Evolutionary conservation across 164 flowering plant species (phyloP).

Genomic region (Amborella trichopoda): DNA sequence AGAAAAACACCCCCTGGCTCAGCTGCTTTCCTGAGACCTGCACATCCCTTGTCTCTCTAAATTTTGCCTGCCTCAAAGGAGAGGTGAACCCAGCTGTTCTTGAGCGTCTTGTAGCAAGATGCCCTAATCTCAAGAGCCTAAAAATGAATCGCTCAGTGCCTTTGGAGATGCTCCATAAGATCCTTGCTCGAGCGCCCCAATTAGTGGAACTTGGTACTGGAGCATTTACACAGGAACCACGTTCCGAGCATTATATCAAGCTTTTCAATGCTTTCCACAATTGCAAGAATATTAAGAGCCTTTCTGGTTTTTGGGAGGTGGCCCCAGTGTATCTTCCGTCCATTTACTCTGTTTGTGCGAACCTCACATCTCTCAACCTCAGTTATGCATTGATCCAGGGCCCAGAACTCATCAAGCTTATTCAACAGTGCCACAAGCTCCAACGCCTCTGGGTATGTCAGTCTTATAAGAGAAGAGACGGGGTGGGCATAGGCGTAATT

Average conservation of each 20-base stretch:
- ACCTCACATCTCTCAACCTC: slow-evolving; percentile 62
- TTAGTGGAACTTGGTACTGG: slow-evolving; percentile 65
- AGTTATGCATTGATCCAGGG: slow-evolving; percentile 62
- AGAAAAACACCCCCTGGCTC: slow-evolving; percentile 69
- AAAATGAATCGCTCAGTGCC: slow-evolving; percentile 60
- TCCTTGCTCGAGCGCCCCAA: slow-evolving; percentile 59
- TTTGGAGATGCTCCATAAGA: slow-evolving; percentile 38
- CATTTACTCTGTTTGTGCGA: slow-evolving; percentile 43
- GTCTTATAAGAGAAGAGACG: too few species aligned
- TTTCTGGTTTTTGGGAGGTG: slow-evolving; percentile 80
- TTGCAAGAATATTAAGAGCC: slow-evolving; percentile 47
- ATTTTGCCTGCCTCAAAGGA: slow-evolving; percentile 77
- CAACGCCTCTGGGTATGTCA: slow-evolving; percentile 80
- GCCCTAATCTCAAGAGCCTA: slow-evolving; percentile 54
- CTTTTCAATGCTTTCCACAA: slow-evolving; percentile 23
- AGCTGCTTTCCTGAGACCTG: slow-evolving; percentile 66
- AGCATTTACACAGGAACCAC: slow-evolving; percentile 35
- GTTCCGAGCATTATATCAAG: slow-evolving; percentile 29
- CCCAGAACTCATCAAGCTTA: slow-evolving; percentile 39
- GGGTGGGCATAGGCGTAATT: too few species aligned
- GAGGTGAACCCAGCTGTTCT: slow-evolving; percentile 56
- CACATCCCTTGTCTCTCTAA: slow-evolving; percentile 65
- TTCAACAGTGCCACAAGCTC: slow-evolving; percentile 50
- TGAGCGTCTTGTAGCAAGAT: slow-evolving; percentile 74
- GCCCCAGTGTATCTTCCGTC: slow-evolving; percentile 38